A percentile compares a stretch with the other conserved stretches of the same genome.
phyloP scores from a whole-genome alignment of 306 rosid genomes.

The Prinsepia uniflora region DNA sequence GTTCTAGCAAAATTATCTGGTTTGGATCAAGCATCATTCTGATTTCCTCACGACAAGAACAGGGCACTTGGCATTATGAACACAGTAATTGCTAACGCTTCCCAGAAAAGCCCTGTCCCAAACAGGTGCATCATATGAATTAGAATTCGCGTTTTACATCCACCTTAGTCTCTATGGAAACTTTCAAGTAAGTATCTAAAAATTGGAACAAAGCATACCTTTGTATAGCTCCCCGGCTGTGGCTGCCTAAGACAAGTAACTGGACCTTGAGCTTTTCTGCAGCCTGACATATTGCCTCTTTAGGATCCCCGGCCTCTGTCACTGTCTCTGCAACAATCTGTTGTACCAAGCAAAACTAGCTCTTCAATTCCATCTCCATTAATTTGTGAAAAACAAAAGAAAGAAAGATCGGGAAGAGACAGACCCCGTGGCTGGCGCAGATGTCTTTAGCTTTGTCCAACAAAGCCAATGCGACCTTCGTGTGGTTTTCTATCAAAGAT shows the following conservation, averaged over 20 bases:
- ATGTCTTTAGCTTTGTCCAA: slow-evolving; percentile 33
- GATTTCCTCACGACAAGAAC: slow-evolving; percentile 40
- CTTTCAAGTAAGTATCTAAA: too few species aligned
- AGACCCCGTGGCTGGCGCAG: slow-evolving; percentile 35
- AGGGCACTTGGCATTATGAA: slow-evolving; percentile 35
- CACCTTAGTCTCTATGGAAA: too few species aligned
- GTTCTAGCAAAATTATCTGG: not conserved
- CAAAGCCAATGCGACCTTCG: slow-evolving; percentile 19
- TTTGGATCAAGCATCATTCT: not conserved
- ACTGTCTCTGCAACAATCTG: slow-evolving; percentile 31
- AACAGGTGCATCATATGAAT: not conserved
- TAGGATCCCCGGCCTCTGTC: slow-evolving; percentile 38
- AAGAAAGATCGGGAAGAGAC: not conserved
- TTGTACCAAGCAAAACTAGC: slow-evolving; percentile 7
- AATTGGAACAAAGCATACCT: slow-evolving; percentile 13
- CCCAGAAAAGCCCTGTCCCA: slow-evolving; percentile 39
- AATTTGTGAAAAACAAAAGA: not conserved
- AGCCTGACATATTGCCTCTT: slow-evolving; percentile 34
- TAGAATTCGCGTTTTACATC: not conserved
- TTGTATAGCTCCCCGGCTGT: slow-evolving; percentile 29
- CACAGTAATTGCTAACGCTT: slow-evolving; percentile 40
- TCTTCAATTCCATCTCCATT: too few species aligned
- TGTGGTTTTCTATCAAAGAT: slow-evolving; percentile 27
- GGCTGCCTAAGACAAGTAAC: slow-evolving; percentile 45
- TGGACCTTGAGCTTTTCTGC: slow-evolving; percentile 30